phyloP scores from a whole-genome alignment of 805 yeast genomes.

The Candida sphagnicola region DNA sequence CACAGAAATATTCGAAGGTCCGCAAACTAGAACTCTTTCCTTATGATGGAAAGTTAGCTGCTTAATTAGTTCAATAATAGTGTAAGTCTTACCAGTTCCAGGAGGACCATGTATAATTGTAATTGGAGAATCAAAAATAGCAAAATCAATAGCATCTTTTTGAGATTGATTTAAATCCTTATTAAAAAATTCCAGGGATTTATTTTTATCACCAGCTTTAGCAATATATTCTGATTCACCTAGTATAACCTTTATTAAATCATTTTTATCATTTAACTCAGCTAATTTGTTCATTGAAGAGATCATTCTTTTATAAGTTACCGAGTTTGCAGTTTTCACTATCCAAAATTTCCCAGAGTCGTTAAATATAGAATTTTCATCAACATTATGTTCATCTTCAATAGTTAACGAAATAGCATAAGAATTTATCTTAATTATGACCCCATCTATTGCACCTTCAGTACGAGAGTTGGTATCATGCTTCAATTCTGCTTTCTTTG shows the following conservation, averaged over 20 bases:
- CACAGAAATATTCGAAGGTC: constrained; percentile 90
- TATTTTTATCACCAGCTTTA: constrained; percentile 3
- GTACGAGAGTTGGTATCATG: constrained; percentile 14
- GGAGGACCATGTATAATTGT: constrained; percentile 76
- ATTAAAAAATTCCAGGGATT: constrained; percentile 34
- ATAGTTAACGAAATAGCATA: constrained; percentile 54
- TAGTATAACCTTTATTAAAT: constrained; percentile 41
- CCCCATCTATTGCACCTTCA: constrained; percentile 50
- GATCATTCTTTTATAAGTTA: constrained; percentile 76
- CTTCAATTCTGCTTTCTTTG: constrained; percentile 13
- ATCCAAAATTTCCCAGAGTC: constrained; percentile 55
- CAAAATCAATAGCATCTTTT: constrained; percentile 62
- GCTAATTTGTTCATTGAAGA: constrained; percentile 65
- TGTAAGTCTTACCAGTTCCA: constrained; percentile 81
- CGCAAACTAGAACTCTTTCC: constrained; percentile 75
- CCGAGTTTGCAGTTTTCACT: constrained; percentile 61
- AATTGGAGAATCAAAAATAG: constrained; percentile 53
- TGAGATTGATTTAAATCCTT: constrained; percentile 63
- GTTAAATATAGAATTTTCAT: constrained; percentile 41
- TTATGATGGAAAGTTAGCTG: constrained; percentile 51
- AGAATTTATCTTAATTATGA: constrained; percentile 52
- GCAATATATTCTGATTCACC: constrained; percentile 40
- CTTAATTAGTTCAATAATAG: constrained; percentile 74
- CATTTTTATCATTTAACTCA: constrained; percentile 38
- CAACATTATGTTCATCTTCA: constrained; percentile 51